These are phyloP conservation scores for Fusarium newnesense DNA, from an alignment of 2,329 filamentous ascomycete species.

Conservation along the genomic window DNA sequence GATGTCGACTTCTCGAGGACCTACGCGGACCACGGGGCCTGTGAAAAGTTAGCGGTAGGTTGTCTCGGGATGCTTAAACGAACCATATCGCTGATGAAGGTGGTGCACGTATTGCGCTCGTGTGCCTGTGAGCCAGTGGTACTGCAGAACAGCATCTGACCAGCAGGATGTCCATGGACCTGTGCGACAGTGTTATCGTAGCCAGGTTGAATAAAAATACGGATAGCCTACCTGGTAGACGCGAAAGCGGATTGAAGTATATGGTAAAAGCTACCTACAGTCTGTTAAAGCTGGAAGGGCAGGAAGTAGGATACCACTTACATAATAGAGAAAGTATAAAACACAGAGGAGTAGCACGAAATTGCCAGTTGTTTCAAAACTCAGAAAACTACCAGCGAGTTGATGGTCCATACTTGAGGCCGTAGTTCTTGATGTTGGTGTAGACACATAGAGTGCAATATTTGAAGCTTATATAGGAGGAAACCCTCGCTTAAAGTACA, in stretches of 20 bases:
- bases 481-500: accelerated
- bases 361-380: no score
- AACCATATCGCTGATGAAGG: not conserved
- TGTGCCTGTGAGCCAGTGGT: not conserved
- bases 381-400: accelerated
- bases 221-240: not conserved
- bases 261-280: accelerated
- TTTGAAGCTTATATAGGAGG: accelerated
- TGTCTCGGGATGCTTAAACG: accelerated
- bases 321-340: accelerated
- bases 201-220: accelerated
- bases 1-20: not conserved
- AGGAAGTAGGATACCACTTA: accelerated
- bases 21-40: not conserved
- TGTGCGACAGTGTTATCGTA: accelerated
- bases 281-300: accelerated
- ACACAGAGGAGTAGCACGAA: not conserved
- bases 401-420: not conserved
- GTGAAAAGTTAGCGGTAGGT: accelerated
- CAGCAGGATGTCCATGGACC: not conserved
- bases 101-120: not conserved
- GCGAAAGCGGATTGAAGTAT: not conserved
- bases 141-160: not conserved
- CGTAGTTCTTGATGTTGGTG: not conserved
- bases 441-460: accelerated